These are phyloP conservation scores for Fusarium paranaense DNA, from an alignment of 2,329 filamentous ascomycete species.

Conservation along the genomic window DNA sequence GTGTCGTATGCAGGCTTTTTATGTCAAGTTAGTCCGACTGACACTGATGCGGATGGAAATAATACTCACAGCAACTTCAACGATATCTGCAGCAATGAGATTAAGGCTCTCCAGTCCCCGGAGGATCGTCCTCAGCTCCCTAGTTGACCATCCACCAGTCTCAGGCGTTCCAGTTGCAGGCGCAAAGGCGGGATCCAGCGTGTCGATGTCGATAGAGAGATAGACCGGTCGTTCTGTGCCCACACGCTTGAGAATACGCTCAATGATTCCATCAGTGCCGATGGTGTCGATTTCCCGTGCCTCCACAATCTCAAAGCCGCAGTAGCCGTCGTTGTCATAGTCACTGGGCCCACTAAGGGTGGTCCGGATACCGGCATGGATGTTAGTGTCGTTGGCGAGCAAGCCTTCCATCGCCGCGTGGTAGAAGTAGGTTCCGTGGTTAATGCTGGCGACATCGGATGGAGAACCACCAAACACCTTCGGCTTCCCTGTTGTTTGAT, in stretches of 20 bases:
- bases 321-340: conserved; percentile 77
- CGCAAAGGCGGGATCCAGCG: conserved; percentile 83
- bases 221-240: conserved; percentile 82
- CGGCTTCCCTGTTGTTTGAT: conserved; percentile 69
- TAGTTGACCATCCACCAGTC: conserved; percentile 80
- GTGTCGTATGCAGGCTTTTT: conserved; percentile 75
- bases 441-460: conserved; percentile 79
- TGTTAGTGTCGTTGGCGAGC: conserved; percentile 84
- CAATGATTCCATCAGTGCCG: conserved; percentile 77
- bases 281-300: conserved; percentile 62
- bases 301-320: conserved; percentile 89
- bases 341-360: conserved; percentile 77
- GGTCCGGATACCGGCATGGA: conserved; percentile 88
- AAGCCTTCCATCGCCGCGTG: conserved; percentile 83
- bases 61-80: conserved; percentile 66
- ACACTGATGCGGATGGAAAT: rapidly evolving
- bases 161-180: conserved; percentile 81
- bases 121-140: conserved; percentile 78
- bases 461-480: conserved; percentile 90
- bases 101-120: conserved; percentile 77
- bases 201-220: conserved; percentile 86
- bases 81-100: conserved; percentile 76
- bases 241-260: conserved; percentile 80
- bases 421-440: conserved; percentile 92
- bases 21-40: neutral